Evolutionary conservation across 768 basidiomycete genomes (phyloP), one percentile per base, ranked within the genome.

Genomic region (Lentinus brumalis): DNA sequence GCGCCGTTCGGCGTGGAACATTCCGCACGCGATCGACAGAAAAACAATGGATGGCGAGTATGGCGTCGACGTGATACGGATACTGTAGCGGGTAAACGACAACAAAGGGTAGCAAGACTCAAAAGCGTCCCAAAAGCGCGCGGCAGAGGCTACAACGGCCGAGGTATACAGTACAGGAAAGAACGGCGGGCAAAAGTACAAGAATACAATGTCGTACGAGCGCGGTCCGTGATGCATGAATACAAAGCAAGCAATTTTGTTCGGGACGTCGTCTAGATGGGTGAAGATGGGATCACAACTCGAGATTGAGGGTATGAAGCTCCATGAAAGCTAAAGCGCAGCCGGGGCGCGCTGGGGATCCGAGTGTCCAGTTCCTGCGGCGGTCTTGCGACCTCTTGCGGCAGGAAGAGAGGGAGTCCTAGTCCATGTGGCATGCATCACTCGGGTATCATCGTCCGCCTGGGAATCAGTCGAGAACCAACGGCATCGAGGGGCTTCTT

Each of bases 381-480:
- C 21, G 47, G 10, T 54, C 30, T 30, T 14, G 44, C 21, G 49
- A 45, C 49, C 11, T 44, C 15, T 26, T 26, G 16, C 18, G 58
- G n/a, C 49, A 46, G 8, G 47, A 11, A 53, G 14, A 42, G 35
- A 51, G 31, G 18, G 35, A 12, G 31, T 12, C 32, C 31, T 16
- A 31, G 47, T 31, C 60, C 60, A 56, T 61, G 60, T 61, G 60
- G 60, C 53, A 32, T 50, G n/a, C 55, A 56, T 61, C 60, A 61
- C 3, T 47, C 60, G 60, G 60, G 60, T 61, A 61, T 61, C 60
- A 56, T 51, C 12, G 12, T 45, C 60, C 55, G 54, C 55, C 55
- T 61, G 60, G 31, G 60, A 61, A 61, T 61, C 60, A 61, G 55
- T 52, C 55, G 50, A n/a, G 60, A 61, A 61, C 56, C 60, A 61